Percentiles rank a stretch among this genome's conserved stretches.
These are phyloP conservation scores for Saccharomyces hybrid DNA, from an alignment of 1,139 yeast genomes.

Conservation along the genomic window DNA sequence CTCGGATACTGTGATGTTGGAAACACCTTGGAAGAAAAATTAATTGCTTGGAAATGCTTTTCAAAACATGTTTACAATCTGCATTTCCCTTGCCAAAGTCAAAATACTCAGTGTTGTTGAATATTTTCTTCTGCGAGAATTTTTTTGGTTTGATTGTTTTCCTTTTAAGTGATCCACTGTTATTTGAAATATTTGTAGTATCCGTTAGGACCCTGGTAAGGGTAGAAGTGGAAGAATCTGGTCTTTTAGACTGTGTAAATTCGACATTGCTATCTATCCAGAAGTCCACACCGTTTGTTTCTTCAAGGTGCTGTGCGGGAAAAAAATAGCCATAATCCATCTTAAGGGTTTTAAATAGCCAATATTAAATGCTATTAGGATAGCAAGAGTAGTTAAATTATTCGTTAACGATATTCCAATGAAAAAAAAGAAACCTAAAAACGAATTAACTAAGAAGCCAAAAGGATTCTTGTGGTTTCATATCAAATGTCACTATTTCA, in stretches of 20 bases:
- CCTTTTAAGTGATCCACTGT: background rate
- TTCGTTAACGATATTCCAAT: background rate
- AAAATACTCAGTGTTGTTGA: background rate
- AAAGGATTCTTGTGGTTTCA: background rate
- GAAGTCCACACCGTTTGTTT: background rate
- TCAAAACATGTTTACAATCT: slow-evolving; percentile 8
- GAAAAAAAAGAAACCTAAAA: background rate
- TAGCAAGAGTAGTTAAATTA: background rate
- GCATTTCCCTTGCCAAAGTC: slow-evolving; percentile 2
- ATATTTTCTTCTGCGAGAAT: background rate
- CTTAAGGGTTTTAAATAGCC: background rate
- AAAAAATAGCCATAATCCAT: background rate
- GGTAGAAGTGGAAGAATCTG: background rate
- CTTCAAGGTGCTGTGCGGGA: background rate
- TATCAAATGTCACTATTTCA: background rate
- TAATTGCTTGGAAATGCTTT: background rate
- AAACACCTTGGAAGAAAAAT: slow-evolving; percentile 13
- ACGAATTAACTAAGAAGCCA: background rate
- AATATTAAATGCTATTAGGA: background rate
- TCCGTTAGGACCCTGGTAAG: background rate
- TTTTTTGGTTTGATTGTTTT: background rate
- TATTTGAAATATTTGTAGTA: background rate
- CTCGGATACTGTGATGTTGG: slow-evolving; percentile 16
- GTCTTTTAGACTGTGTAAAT: background rate
- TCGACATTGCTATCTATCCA: background rate